Percentiles rank a stretch among this genome's conserved stretches.
Conservation (phyloP, 2,329 filamentous ascomycete species). For the Calonectria pseudoturangicola region DNA sequence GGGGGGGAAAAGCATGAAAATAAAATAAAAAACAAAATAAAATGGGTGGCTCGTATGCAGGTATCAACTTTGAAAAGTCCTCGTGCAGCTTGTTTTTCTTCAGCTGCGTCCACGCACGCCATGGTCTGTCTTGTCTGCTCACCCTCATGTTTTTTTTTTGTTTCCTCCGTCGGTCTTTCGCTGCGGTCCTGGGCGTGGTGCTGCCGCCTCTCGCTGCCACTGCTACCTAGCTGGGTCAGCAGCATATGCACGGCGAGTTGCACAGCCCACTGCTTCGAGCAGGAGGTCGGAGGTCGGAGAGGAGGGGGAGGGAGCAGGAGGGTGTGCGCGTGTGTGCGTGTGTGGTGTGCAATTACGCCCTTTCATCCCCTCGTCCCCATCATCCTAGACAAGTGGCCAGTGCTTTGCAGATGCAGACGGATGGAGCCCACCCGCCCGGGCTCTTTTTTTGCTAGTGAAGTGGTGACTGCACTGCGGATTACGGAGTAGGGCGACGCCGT, state of each 20-base stretch:
- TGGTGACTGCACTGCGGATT: conserved; percentile 20
- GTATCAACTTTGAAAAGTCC: conserved; percentile 13
- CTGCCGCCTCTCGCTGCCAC: conserved; percentile 18
- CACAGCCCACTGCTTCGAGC: conserved; percentile 37
- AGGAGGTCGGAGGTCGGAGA: not conserved
- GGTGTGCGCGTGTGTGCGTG: conserved; percentile 8
- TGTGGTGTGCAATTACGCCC: conserved; percentile 8
- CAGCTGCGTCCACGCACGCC: conserved; percentile 31
- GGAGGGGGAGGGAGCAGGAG: not conserved
- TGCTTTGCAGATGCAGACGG: conserved; percentile 37
- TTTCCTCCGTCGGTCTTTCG: conserved; percentile 14
- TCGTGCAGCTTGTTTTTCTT: conserved; percentile 19
- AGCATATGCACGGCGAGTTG: conserved; percentile 40
- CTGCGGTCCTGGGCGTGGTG: not conserved
- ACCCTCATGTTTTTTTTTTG: not conserved
- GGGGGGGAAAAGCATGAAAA: conserved; percentile 2
- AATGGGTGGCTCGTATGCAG: conserved; percentile 22
- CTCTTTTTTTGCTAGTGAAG: conserved; percentile 22
- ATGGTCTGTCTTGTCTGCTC: conserved; percentile 20
- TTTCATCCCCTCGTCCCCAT: conserved; percentile 3
- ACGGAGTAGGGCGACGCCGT: conserved; percentile 24
- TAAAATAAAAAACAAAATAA: conserved; percentile 3
- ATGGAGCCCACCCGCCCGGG: conserved; percentile 33
- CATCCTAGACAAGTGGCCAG: conserved; percentile 32
- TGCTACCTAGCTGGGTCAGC: conserved; percentile 35